Evolutionary conservation across 176 grass and related monocot species (phyloP).

Genomic region (Puccinellia tenuiflora): DNA sequence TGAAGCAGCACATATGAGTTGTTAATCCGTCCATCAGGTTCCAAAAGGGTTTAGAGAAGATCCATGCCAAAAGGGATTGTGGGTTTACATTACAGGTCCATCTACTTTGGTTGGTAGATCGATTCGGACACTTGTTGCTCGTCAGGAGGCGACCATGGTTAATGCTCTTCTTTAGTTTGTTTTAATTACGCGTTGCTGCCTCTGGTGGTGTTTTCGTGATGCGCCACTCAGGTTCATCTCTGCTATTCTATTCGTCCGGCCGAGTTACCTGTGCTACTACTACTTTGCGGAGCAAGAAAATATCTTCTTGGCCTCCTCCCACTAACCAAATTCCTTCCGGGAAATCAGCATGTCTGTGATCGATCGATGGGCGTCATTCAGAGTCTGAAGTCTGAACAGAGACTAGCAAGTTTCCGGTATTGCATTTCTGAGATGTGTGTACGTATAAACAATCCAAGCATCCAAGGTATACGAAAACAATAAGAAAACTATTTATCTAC

Average conservation of each 20-base stretch:
- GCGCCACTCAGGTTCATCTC: background rate
- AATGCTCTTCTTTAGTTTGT: constrained; percentile 13
- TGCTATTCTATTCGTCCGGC: background rate
- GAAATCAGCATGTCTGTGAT: background rate
- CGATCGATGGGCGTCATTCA: background rate
- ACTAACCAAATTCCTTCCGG: background rate
- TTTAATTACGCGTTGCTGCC: background rate
- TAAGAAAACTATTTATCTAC: background rate
- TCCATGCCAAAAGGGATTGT: background rate
- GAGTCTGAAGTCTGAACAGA: background rate
- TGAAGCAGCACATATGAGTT: background rate
- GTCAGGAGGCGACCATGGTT: constrained; percentile 1
- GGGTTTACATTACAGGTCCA: background rate
- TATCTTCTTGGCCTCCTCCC: background rate
- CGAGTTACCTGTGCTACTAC: too few relatives aligned
- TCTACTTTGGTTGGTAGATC: background rate
- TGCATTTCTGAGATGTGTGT: background rate
- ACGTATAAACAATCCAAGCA: background rate
- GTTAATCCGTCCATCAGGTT: background rate
- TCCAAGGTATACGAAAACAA: background rate
- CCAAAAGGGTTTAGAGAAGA: background rate
- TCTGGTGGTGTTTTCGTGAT: constrained; percentile 9
- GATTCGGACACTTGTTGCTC: constrained; percentile 15
- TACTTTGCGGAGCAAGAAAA: background rate
- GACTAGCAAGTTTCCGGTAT: too few relatives aligned